Evolutionary conservation across 129 eudicot species (phyloP).

Genomic region (Chrysanthemum lavandulifolium): DNA sequence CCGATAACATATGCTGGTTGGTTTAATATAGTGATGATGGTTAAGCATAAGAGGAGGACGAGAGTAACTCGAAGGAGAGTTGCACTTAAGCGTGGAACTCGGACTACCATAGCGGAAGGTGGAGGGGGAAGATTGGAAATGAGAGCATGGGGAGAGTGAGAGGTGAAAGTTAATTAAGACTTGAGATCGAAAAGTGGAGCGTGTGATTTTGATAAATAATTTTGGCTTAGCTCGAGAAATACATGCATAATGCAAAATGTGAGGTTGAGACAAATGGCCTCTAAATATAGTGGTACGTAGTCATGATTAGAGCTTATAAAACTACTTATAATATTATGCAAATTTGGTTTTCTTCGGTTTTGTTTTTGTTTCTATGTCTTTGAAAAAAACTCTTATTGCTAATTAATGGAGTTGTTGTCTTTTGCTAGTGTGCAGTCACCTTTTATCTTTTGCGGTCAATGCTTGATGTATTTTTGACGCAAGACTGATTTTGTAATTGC

Average conservation of each 20-base stretch:
- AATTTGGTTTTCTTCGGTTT: no score
- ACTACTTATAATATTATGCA: no score
- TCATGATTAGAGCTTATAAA: no score
- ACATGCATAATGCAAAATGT: not conserved
- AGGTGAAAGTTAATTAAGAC: constrained; percentile 16
- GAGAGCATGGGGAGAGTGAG: constrained; percentile 29
- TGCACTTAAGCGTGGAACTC: constrained; percentile 22
- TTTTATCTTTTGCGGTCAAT: no score
- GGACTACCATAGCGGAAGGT: constrained; percentile 36
- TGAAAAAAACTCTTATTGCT: no score
- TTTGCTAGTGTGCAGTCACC: no score
- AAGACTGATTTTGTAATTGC: no score
- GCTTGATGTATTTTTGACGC: no score
- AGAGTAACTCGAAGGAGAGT: constrained; percentile 15
- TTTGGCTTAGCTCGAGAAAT: not conserved
- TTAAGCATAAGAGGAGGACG: constrained; percentile 25
- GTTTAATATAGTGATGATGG: constrained; percentile 21
- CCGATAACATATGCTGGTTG: not conserved
- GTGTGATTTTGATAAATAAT: not conserved
- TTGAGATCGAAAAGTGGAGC: not conserved
- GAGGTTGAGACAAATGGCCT: no score
- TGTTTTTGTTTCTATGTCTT: no score
- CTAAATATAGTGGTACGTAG: no score
- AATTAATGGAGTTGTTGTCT: no score
- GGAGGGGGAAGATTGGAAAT: constrained; percentile 1